phyloP scores from a whole-genome alignment of 1,139 yeast genomes.

The Geotrichum aggregatum region DNA sequence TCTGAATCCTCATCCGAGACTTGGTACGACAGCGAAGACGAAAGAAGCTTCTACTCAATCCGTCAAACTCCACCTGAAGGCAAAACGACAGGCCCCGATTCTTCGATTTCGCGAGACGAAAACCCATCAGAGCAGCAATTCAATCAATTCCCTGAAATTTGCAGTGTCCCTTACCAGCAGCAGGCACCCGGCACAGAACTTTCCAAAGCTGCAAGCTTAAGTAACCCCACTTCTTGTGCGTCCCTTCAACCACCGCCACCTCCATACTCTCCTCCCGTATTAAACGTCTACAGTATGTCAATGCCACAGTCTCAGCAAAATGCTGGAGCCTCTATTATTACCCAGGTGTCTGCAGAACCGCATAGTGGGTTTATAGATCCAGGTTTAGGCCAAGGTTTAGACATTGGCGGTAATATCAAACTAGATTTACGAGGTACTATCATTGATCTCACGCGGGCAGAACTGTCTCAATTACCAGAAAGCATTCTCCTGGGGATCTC shows the following conservation, averaged over 20 bases:
- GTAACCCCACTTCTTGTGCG: constrained; percentile 4
- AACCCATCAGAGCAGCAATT: neutral
- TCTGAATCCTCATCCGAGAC: neutral
- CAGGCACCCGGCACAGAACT: neutral
- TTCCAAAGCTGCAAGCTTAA: neutral
- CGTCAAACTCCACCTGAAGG: too few relatives aligned
- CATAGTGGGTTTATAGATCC: constrained; percentile 17
- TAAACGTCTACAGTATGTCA: constrained; percentile 30
- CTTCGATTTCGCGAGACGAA: constrained; percentile 1
- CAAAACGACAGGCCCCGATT: too few relatives aligned
- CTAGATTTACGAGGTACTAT: constrained; percentile 60
- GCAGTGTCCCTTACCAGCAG: constrained; percentile 2
- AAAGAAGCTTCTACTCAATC: constrained; percentile 3
- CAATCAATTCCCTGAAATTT: neutral
- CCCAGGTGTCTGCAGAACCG: constrained; percentile 34
- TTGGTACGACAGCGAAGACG: neutral
- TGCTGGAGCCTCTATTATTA: constrained; percentile 31
- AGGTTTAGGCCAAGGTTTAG: constrained; percentile 3
- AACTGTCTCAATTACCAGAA: constrained; percentile 87
- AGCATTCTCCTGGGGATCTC: constrained; percentile 85
- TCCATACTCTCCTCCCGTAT: constrained; percentile 33
- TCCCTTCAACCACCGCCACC: constrained; percentile 29
- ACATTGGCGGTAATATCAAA: constrained; percentile 25
- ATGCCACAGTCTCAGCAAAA: constrained; percentile 24
- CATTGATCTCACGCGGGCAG: constrained; percentile 77